phyloP scores from a whole-genome alignment of 495 filamentous ascomycete species.

The Aspergillus incahuasiensis region DNA sequence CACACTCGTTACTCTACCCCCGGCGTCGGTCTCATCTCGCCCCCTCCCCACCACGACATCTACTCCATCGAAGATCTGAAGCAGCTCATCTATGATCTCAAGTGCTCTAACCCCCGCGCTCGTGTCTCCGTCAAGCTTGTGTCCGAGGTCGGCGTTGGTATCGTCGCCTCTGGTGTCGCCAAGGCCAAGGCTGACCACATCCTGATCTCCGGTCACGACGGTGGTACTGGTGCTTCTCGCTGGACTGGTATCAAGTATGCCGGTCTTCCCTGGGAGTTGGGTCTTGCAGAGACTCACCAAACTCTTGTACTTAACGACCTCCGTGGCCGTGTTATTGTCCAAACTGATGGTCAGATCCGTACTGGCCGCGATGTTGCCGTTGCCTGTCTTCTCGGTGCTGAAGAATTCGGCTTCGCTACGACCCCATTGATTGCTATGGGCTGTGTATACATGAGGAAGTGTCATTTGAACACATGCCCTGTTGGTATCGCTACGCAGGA shows the following conservation, averaged over 20 bases:
- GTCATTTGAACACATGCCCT: constrained; percentile 68
- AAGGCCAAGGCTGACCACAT: constrained; percentile 99
- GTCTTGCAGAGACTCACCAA: constrained; percentile 97
- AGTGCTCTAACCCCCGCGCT: constrained; percentile 92
- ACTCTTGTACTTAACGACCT: constrained; percentile 98
- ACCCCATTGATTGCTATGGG: constrained; percentile 96
- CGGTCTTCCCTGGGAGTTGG: constrained; percentile 95
- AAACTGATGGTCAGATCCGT: constrained; percentile 94
- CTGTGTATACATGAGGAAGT: constrained; percentile 86
- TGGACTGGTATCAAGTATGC: constrained; percentile 99
- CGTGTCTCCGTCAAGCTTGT: constrained; percentile 98
- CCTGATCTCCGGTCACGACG: constrained; percentile 95
- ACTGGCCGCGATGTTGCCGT: constrained; percentile 96
- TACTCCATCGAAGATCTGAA: constrained; percentile 99
- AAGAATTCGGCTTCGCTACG: constrained; percentile 99
- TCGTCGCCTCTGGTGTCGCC: constrained; percentile 96
- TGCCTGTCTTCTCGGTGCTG: constrained; percentile 91
- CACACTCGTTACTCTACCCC: constrained; percentile 97
- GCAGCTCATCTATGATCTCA: constrained; percentile 97
- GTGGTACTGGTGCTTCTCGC: constrained; percentile 93
- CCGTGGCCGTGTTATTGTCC: constrained; percentile 91
- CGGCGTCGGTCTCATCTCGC: constrained; percentile 97
- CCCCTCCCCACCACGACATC: constrained; percentile 97
- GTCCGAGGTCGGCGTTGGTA: constrained; percentile 96
- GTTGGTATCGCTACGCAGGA: constrained; percentile 96